Conservation (phyloP, 768 basidiomycete genomes). For the Trametes coccinea region DNA sequence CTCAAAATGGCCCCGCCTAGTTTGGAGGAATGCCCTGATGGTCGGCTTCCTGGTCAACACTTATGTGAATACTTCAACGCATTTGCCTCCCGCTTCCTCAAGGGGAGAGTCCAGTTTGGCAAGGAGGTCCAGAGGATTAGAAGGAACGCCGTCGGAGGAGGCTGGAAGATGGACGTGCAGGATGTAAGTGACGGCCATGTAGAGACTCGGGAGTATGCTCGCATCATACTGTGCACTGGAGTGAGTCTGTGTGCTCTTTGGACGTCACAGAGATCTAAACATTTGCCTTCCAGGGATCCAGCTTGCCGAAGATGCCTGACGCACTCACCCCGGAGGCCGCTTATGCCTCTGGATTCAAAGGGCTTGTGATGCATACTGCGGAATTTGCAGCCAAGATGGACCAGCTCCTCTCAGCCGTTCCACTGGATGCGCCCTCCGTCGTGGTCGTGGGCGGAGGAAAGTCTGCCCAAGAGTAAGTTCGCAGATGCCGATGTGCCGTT, state of each 20-base stretch:
- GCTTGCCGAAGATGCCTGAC: conserved; percentile 48
- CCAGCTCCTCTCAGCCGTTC: conserved; percentile 22
- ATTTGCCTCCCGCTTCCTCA: conserved; percentile 50
- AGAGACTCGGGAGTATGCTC: conserved; percentile 43
- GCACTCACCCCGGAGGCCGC: conserved; percentile 42
- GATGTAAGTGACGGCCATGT: conserved; percentile 28
- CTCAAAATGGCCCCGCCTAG: conserved; percentile 51
- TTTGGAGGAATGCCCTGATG: conserved; percentile 30
- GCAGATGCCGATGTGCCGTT: not conserved
- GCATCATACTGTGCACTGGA: conserved; percentile 59
- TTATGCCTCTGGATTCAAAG: conserved; percentile 37
- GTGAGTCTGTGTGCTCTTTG: conserved; percentile 32
- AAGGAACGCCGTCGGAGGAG: conserved; percentile 18
- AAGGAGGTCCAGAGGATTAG: conserved; percentile 50
- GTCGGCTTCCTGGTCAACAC: conserved; percentile 53
- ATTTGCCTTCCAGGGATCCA: conserved; percentile 48
- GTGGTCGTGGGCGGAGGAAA: conserved; percentile 65
- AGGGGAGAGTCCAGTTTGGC: conserved; percentile 44
- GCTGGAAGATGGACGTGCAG: conserved; percentile 49
- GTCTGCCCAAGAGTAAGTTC: conserved; percentile 58
- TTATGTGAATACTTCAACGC: conserved; percentile 57
- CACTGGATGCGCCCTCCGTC: conserved; percentile 38
- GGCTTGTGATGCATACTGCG: conserved; percentile 51
- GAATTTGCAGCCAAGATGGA: conserved; percentile 44
- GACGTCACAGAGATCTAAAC: not conserved